Evolutionary conservation across 2,329 filamentous ascomycete genomes (phyloP).

Genomic region (Teratosphaeria epicoccoides): DNA sequence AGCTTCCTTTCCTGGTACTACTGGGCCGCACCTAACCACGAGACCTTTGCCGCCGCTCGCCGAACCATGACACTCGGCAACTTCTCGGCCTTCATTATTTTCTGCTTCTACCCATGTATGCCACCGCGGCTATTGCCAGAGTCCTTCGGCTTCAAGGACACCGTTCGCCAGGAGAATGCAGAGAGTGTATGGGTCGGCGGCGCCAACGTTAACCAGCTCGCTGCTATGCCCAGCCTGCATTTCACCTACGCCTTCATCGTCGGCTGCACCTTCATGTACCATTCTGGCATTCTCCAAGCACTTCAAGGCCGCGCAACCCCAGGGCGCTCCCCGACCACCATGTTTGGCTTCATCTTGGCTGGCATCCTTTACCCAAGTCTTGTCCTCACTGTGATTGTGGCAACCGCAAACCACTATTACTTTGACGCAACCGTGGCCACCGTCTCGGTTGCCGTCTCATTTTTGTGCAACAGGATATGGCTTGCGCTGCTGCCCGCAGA

Average conservation of each 20-base stretch:
- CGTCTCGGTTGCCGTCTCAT: constrained; percentile 38
- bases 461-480: constrained; percentile 41
- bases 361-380: constrained; percentile 35
- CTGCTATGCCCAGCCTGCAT: constrained; percentile 42
- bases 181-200: constrained; percentile 37
- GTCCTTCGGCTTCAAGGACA: constrained; percentile 37
- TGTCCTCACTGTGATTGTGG: constrained; percentile 43
- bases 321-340: constrained; percentile 11
- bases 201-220: constrained; percentile 37
- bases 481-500: constrained; percentile 42
- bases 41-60: constrained; percentile 34
- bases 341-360: constrained; percentile 33
- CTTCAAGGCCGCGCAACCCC: constrained; percentile 28
- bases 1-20: constrained; percentile 57
- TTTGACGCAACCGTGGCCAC: constrained; percentile 44
- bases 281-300: constrained; percentile 36
- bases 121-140: constrained; percentile 38
- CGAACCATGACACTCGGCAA: constrained; percentile 42
- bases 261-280: constrained; percentile 43
- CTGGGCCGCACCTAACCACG: constrained; percentile 43
- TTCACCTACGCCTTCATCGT: constrained; percentile 46
- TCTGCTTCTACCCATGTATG: constrained; percentile 45
- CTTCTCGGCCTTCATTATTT: constrained; percentile 42
- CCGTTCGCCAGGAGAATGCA: constrained; percentile 37
- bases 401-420: constrained; percentile 54